phyloP scores from a whole-genome alignment of 441 rosid species.

The Mallotus repandus region DNA sequence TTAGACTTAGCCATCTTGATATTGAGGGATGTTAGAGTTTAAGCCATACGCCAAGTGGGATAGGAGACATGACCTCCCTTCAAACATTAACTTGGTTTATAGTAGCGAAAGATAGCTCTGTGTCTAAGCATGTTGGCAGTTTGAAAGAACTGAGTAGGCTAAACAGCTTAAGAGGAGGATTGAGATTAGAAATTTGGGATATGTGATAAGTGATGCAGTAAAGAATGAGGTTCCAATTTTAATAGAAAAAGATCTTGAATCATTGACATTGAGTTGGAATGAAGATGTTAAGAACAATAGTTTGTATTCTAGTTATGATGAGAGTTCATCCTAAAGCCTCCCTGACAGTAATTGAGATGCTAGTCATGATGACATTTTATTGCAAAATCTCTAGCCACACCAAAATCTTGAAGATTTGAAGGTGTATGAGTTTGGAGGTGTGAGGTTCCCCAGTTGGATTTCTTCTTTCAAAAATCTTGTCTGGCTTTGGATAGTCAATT shows the following conservation, averaged over 20 bases:
- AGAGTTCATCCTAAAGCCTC: not conserved
- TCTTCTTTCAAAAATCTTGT: constrained; percentile 16
- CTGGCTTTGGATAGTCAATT: not conserved
- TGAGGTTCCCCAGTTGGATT: constrained; percentile 17
- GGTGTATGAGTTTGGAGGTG: constrained; percentile 11
- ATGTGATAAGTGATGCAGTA: not conserved
- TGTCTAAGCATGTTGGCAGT: not conserved
- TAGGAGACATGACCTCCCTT: constrained; percentile 24
- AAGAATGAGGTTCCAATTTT: constrained; percentile 21
- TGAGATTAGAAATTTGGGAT: not conserved
- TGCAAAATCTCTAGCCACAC: constrained; percentile 10
- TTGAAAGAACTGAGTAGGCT: constrained; percentile 21
- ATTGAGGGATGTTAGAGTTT: constrained; percentile 19
- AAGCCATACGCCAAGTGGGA: constrained; percentile 25
- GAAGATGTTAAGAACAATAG: no score
- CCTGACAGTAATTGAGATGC: not conserved
- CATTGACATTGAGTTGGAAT: constrained; percentile 18
- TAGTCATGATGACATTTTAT: not conserved
- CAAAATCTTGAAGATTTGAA: constrained; percentile 11
- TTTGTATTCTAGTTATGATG: not conserved
- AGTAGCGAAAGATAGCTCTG: not conserved
- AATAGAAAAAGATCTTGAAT: constrained; percentile 9
- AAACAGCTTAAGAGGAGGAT: constrained; percentile 20
- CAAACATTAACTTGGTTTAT: constrained; percentile 16
- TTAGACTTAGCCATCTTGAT: constrained; percentile 25